phyloP scores from a whole-genome alignment of 139 green algal genomes.

The Ulvella scutata region DNA sequence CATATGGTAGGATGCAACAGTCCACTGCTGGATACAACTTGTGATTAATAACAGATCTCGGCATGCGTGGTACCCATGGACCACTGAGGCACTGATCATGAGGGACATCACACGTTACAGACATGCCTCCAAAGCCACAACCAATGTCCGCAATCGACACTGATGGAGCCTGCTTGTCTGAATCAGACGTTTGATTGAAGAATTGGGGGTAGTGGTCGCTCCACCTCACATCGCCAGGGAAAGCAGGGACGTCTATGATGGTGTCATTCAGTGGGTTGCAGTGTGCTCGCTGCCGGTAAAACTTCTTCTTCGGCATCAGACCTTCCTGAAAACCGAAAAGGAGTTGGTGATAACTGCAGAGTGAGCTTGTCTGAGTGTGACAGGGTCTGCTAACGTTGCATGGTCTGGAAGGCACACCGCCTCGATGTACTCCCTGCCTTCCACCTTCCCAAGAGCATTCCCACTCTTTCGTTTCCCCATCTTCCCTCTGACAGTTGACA shows the following conservation, averaged over 20 bases:
- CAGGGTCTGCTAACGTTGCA: too few relatives aligned
- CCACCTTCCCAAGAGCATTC: background rate
- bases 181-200: background rate
- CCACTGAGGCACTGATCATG: too few relatives aligned
- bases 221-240: constrained; percentile 51
- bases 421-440: background rate
- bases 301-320: constrained; percentile 49
- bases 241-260: constrained; percentile 45
- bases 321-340: constrained; percentile 5
- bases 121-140: constrained; percentile 93
- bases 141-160: constrained; percentile 86
- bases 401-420: background rate
- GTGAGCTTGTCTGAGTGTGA: too few relatives aligned
- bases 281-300: constrained; percentile 86
- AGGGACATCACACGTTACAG: constrained; percentile 58
- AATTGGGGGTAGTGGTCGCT: constrained; percentile 7
- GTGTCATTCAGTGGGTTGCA: constrained; percentile 87
- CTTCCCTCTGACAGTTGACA: too few relatives aligned
- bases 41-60: background rate
- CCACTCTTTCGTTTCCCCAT: background rate
- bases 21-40: background rate
- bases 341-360: too few relatives aligned
- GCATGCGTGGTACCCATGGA: too few relatives aligned
- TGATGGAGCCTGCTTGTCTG: constrained; percentile 3
- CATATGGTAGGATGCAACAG: background rate